phyloP scores from a whole-genome alignment of 352 stramenopile genomes.

The Phytophthora parvispora region DNA sequence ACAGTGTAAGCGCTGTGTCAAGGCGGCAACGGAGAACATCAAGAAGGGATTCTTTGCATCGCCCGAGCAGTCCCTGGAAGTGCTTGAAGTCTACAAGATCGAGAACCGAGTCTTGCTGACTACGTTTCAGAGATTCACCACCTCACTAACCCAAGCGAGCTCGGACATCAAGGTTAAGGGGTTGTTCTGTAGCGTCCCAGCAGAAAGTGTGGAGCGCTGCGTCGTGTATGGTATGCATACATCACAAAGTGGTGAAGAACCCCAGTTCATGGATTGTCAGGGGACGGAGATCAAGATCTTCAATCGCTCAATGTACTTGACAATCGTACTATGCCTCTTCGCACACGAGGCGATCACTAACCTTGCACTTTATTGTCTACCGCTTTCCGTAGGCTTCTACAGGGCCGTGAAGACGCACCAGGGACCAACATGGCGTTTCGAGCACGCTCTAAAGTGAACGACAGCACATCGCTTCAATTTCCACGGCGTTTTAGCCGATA shows the following conservation, averaged over 20 bases:
- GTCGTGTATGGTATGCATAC: slow-evolving; percentile 73
- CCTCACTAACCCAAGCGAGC: slow-evolving; percentile 8
- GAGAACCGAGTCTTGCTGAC: slow-evolving; percentile 74
- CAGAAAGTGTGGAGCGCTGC: slow-evolving; percentile 61
- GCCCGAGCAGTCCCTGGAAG: slow-evolving; percentile 41
- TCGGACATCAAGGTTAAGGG: slow-evolving; percentile 75
- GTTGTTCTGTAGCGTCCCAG: slow-evolving; percentile 73
- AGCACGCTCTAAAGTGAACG: slow-evolving; percentile 26
- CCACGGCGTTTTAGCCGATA: slow-evolving; percentile 76
- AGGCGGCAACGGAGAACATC: slow-evolving; percentile 78
- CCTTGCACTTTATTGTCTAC: neutral
- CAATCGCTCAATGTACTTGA: slow-evolving; percentile 38
- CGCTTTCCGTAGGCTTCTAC: slow-evolving; percentile 11
- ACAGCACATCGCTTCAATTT: slow-evolving; percentile 43
- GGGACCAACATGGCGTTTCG: slow-evolving; percentile 28
- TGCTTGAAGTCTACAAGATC: slow-evolving; percentile 86
- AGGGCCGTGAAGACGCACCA: slow-evolving; percentile 23
- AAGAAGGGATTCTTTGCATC: slow-evolving; percentile 60
- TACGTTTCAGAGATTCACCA: slow-evolving; percentile 63
- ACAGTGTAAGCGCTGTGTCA: slow-evolving; percentile 68
- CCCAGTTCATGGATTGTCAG: slow-evolving; percentile 18
- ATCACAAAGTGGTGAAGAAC: slow-evolving; percentile 12
- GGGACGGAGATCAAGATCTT: slow-evolving; percentile 41
- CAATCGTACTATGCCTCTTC: neutral
- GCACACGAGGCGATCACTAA: neutral